Conservation (phyloP, 208 protist genomes). For the Blechomonas ayalai region DNA sequence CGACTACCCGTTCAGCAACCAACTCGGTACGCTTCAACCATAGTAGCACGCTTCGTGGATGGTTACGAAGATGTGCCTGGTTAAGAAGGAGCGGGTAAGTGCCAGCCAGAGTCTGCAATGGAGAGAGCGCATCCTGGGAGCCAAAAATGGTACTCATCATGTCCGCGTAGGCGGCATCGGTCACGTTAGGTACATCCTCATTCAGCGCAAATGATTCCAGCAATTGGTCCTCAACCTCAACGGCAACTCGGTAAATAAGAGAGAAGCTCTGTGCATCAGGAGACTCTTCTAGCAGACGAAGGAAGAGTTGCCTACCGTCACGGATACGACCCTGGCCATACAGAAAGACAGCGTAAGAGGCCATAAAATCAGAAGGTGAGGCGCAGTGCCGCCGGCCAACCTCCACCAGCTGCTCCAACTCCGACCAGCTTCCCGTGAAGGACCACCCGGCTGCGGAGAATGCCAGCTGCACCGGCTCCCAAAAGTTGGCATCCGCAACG, state of each 20-base stretch:
- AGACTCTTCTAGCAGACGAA: conserved; percentile 30
- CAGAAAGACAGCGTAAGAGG: conserved; percentile 57
- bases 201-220: conserved; percentile 62
- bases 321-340: conserved; percentile 53
- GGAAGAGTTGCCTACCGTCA: conserved; percentile 33
- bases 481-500: conserved; percentile 44
- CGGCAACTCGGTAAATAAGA: conserved; percentile 30
- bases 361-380: conserved; percentile 34
- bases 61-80: conserved; percentile 49
- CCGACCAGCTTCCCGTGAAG: conserved; percentile 24
- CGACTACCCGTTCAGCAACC: conserved; percentile 32
- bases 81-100: conserved; percentile 57
- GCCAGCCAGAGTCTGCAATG: conserved; percentile 25
- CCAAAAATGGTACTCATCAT: conserved; percentile 23
- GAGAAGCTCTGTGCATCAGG: conserved; percentile 40
- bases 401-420: conserved; percentile 35
- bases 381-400: conserved; percentile 31
- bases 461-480: conserved; percentile 51
- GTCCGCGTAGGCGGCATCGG: conserved; percentile 10
- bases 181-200: conserved; percentile 18
- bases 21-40: conserved; percentile 82
- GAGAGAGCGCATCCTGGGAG: conserved; percentile 20
- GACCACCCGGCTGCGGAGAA: conserved; percentile 35
- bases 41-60: conserved; percentile 27
- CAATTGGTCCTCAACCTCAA: conserved; percentile 71